Percentiles rank a stretch among this genome's conserved stretches.
These are phyloP conservation scores for Rosa chinensis DNA, from an alignment of 306 rosid genomes.

Conservation along the genomic window DNA sequence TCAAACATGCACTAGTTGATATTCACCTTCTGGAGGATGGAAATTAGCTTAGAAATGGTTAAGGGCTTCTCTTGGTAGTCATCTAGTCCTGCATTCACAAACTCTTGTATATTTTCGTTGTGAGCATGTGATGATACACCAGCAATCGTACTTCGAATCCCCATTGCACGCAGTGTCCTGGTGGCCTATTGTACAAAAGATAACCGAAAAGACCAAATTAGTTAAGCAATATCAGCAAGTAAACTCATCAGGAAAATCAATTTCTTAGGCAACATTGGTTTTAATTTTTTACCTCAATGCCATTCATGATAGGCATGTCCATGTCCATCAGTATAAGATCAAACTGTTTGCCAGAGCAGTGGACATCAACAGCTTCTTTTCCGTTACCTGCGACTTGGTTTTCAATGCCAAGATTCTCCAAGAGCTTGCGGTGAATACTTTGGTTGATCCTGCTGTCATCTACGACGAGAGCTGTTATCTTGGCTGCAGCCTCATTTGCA, in stretches of 20 bases:
- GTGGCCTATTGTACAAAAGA: slow-evolving; percentile 53
- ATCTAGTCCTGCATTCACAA: slow-evolving; percentile 70
- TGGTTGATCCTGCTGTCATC: slow-evolving; percentile 52
- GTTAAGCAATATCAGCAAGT: not conserved
- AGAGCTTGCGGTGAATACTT: slow-evolving; percentile 47
- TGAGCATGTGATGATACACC: slow-evolving; percentile 57
- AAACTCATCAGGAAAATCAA: not conserved
- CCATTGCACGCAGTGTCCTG: slow-evolving; percentile 64
- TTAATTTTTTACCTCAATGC: slow-evolving; percentile 51
- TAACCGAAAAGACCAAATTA: not conserved
- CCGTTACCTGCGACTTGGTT: slow-evolving; percentile 60
- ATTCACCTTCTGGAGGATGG: slow-evolving; percentile 45
- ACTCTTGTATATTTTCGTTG: slow-evolving; percentile 40
- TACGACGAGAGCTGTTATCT: slow-evolving; percentile 66
- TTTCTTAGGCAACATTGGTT: not conserved
- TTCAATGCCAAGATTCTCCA: slow-evolving; percentile 52
- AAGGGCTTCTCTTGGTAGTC: slow-evolving; percentile 75
- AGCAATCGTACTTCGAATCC: slow-evolving; percentile 59
- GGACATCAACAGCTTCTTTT: slow-evolving; percentile 74
- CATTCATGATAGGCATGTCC: slow-evolving; percentile 93
- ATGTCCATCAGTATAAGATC: slow-evolving; percentile 87
- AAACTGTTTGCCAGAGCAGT: slow-evolving; percentile 48
- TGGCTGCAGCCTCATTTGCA: slow-evolving; percentile 15
- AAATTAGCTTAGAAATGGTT: slow-evolving; percentile 41
- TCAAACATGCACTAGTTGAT: slow-evolving; percentile 3